phyloP scores from a whole-genome alignment of 1,284 basidiomycete species.

The Melanopsichium pennsylvanicum region DNA sequence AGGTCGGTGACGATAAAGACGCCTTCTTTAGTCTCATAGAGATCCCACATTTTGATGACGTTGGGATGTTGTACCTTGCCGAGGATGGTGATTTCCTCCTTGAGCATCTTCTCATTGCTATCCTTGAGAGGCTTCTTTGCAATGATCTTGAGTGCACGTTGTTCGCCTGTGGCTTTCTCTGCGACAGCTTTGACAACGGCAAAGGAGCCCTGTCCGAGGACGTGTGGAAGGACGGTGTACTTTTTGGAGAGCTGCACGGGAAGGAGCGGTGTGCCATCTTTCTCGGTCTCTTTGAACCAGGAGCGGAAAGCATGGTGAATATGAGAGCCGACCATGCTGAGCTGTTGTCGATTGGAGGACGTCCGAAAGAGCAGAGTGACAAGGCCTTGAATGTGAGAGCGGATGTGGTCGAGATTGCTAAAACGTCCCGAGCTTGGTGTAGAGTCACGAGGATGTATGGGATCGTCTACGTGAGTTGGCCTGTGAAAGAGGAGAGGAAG shows the following conservation, averaged over 20 bases:
- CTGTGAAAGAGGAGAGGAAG: conserved; percentile 18
- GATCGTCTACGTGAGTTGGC: conserved; percentile 3
- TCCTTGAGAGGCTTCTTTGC: conserved; percentile 62
- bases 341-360: conserved; percentile 39
- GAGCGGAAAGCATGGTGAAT: conserved; percentile 56
- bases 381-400: not conserved
- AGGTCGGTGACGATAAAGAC: conserved; percentile 65
- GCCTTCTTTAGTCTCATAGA: conserved; percentile 64
- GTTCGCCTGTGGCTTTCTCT: conserved; percentile 47
- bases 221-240: conserved; percentile 47
- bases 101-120: conserved; percentile 59
- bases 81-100: conserved; percentile 62
- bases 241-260: conserved; percentile 57
- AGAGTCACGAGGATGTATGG: too few relatives aligned
- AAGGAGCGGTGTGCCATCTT: conserved; percentile 56
- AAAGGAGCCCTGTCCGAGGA: conserved; percentile 62
- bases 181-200: conserved; percentile 59
- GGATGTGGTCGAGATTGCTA: too few relatives aligned
- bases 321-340: conserved; percentile 58
- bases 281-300: conserved; percentile 62
- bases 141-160: conserved; percentile 63
- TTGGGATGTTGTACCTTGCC: conserved; percentile 59
- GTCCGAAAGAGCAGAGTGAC: conserved; percentile 12
- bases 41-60: conserved; percentile 64
- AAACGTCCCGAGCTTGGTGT: too few relatives aligned